These are phyloP conservation scores for Pholiota conissans DNA, from an alignment of 768 basidiomycete species.

Conservation along the genomic window DNA sequence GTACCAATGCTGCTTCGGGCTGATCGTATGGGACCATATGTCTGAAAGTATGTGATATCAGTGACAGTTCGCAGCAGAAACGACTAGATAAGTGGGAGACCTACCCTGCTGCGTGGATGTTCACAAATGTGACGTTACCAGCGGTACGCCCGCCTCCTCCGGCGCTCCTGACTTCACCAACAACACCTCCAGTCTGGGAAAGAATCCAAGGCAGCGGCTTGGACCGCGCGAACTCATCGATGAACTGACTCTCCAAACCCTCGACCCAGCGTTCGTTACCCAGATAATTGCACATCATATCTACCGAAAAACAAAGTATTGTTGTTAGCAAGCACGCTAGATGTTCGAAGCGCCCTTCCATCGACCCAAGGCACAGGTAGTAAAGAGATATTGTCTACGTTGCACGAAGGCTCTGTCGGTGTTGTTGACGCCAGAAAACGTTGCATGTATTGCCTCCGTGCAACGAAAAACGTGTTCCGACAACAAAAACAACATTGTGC, in stretches of 20 bases:
- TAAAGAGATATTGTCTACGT: constrained; percentile 5
- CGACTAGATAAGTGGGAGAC: constrained; percentile 22
- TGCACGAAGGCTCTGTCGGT: constrained; percentile 5
- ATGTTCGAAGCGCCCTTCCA: constrained; percentile 9
- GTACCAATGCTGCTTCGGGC: constrained; percentile 79
- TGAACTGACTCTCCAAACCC: constrained; percentile 59
- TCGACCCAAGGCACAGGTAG: constrained; percentile 1
- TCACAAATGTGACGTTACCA: constrained; percentile 85
- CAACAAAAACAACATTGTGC: constrained; percentile 2
- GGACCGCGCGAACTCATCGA: constrained; percentile 55
- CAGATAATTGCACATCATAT: constrained; percentile 88
- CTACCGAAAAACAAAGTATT: constrained; percentile 28
- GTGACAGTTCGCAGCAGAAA: constrained; percentile 1
- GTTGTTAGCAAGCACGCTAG: constrained; percentile 16
- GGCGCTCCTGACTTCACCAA: constrained; percentile 71
- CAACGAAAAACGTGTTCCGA: constrained; percentile 16
- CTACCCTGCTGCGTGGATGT: constrained; percentile 78
- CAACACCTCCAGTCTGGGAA: constrained; percentile 47
- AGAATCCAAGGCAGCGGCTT: constrained; percentile 58
- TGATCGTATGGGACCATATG: constrained; percentile 94
- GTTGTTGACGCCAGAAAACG: constrained; percentile 13
- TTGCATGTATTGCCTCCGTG: constrained; percentile 7
- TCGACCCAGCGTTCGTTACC: constrained; percentile 81
- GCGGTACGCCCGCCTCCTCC: constrained; percentile 64
- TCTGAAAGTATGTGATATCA: constrained; percentile 32